phyloP scores from a whole-genome alignment of 2,329 filamentous ascomycete genomes.

The Macroventuria anomochaeta region DNA sequence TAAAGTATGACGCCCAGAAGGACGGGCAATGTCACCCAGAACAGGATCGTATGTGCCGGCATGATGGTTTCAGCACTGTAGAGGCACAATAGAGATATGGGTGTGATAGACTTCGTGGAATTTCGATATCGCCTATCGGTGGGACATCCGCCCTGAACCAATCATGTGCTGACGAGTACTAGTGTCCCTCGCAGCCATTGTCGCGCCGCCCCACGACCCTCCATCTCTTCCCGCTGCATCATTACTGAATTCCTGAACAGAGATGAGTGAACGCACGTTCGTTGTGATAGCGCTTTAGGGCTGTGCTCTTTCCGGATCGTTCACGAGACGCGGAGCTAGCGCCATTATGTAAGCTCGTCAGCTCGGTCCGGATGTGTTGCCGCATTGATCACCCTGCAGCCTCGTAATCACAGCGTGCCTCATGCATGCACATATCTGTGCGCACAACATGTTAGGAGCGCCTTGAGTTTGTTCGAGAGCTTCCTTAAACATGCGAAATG shows the following conservation, averaged over 20 bases:
- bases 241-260: not conserved
- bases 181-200: not conserved
- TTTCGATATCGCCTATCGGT: slow-evolving; percentile 16
- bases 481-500: not conserved
- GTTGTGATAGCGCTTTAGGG: not conserved
- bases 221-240: not conserved
- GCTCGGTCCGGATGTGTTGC: not conserved
- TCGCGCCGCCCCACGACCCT: not conserved
- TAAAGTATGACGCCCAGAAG: slow-evolving; percentile 38
- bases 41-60: slow-evolving; percentile 28
- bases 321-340: slow-evolving; percentile 3
- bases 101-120: not conserved
- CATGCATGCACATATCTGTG: not conserved
- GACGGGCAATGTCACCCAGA: slow-evolving; percentile 37
- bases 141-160: slow-evolving; percentile 7
- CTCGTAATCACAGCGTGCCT: not conserved
- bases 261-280: slow-evolving; percentile 1
- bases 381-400: slow-evolving; percentile 1
- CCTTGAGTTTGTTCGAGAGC: not conserved
- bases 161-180: slow-evolving; percentile 8
- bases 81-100: slow-evolving; percentile 9
- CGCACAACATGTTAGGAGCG: not conserved
- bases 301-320: not conserved
- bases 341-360: not conserved
- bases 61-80: slow-evolving; percentile 17